These are phyloP conservation scores for Coleophoma eucalyptorum DNA, from an alignment of 2,329 filamentous ascomycete species.

Conservation along the genomic window DNA sequence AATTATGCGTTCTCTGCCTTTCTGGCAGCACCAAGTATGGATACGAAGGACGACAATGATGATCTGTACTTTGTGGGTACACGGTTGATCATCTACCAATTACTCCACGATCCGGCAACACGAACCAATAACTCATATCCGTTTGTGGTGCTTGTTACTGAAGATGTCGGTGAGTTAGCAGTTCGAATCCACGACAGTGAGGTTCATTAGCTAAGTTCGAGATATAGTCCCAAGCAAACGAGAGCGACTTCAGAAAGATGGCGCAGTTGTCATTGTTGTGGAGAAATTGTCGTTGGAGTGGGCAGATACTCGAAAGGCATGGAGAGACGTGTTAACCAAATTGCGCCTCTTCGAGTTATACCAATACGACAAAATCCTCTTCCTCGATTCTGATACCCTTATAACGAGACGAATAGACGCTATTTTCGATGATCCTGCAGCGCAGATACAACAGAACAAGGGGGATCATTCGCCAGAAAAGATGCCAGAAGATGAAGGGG, in stretches of 20 bases:
- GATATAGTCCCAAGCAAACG: constrained; percentile 16
- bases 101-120: constrained; percentile 33
- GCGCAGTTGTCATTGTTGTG: constrained; percentile 32
- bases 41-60: background rate
- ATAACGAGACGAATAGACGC: constrained; percentile 26
- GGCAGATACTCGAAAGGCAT: constrained; percentile 28
- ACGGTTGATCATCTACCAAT: constrained; percentile 35
- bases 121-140: constrained; percentile 18
- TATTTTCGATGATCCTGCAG: constrained; percentile 27
- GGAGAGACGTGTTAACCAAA: constrained; percentile 25
- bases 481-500: constrained; percentile 10
- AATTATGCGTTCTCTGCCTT: background rate
- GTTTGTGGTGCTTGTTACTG: background rate
- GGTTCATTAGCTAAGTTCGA: background rate
- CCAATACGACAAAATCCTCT: constrained; percentile 30
- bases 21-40: background rate
- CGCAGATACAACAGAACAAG: background rate
- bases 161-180: background rate
- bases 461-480: background rate
- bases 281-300: constrained; percentile 26
- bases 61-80: constrained; percentile 32
- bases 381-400: constrained; percentile 31
- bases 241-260: constrained; percentile 29
- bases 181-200: background rate
- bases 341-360: constrained; percentile 29